Evolutionary conservation across 2,329 filamentous ascomycete genomes (phyloP).

Genomic region (Mycogone perniciosa): DNA sequence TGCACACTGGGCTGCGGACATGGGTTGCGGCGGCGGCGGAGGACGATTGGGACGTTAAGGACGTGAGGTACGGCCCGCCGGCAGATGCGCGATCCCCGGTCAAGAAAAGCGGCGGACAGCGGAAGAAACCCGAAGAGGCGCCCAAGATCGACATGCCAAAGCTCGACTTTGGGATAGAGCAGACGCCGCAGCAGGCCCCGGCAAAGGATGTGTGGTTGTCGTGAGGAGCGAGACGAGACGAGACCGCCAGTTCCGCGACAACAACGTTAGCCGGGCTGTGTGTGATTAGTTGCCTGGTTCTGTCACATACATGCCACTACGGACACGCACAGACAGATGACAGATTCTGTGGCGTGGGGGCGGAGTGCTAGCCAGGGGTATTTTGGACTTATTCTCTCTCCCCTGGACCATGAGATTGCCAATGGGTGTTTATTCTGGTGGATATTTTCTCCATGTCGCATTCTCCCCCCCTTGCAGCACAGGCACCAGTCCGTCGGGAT

Average conservation of each 20-base stretch:
- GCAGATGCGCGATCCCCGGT: conserved; percentile 25
- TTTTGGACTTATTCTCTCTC: not conserved
- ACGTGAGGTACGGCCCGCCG: conserved; percentile 67
- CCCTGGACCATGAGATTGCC: not conserved
- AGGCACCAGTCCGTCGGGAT: not conserved
- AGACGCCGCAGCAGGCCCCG: conserved; percentile 18
- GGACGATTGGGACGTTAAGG: conserved; percentile 79
- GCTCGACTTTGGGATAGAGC: conserved; percentile 43
- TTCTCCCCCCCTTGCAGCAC: conserved; percentile 1
- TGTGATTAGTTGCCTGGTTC: not conserved
- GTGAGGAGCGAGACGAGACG: conserved; percentile 4
- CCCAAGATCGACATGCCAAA: conserved; percentile 57
- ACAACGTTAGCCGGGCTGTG: not conserved
- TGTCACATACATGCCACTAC: not conserved
- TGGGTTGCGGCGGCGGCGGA: conserved; percentile 85
- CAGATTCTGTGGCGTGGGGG: not conserved
- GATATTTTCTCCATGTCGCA: conserved; percentile 8
- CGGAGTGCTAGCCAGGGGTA: not conserved
- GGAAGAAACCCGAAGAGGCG: conserved; percentile 47
- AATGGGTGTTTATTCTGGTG: conserved; percentile 5
- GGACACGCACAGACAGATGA: not conserved
- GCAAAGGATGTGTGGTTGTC: conserved; percentile 28
- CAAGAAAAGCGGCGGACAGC: conserved; percentile 29
- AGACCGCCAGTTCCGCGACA: not conserved
- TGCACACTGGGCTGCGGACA: conserved; percentile 81